phyloP scores from a whole-genome alignment of 2,329 filamentous ascomycete species.

The Ophiosphaerella herpotricha region DNA sequence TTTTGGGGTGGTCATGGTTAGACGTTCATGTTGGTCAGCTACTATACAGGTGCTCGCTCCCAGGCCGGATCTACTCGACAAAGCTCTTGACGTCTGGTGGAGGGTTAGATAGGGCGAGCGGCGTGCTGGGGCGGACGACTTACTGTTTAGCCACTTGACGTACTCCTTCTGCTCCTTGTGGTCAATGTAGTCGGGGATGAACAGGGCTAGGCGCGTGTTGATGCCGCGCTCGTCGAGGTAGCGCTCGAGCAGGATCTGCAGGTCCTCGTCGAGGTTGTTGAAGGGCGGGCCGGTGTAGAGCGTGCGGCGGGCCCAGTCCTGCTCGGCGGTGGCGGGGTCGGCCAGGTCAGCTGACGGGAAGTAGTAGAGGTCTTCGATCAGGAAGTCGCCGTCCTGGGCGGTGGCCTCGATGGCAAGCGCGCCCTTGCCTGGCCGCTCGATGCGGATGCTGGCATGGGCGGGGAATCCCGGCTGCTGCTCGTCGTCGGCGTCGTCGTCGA shows the following conservation, averaged over 20 bases:
- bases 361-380: slow-evolving; percentile 90
- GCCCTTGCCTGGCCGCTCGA: slow-evolving; percentile 86
- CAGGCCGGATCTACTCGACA: slow-evolving; percentile 58
- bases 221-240: slow-evolving; percentile 95
- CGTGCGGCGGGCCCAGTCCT: slow-evolving; percentile 74
- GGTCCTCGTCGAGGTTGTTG: slow-evolving; percentile 91
- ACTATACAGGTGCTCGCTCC: slow-evolving; percentile 29
- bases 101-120: slow-evolving; percentile 20
- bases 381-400: slow-evolving; percentile 82
- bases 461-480: slow-evolving; percentile 67
- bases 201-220: slow-evolving; percentile 81
- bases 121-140: slow-evolving; percentile 11
- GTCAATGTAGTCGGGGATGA: slow-evolving; percentile 95
- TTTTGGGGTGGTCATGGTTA: slow-evolving; percentile 11
- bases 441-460: slow-evolving; percentile 79
- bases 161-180: slow-evolving; percentile 99
- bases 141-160: slow-evolving; percentile 77
- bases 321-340: slow-evolving; percentile 74
- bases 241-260: slow-evolving; percentile 88
- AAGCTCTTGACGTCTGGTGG: slow-evolving; percentile 78
- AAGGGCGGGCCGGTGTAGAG: slow-evolving; percentile 92
- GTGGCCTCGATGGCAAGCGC: slow-evolving; percentile 85
- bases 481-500: slow-evolving; percentile 61
- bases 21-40: slow-evolving; percentile 18
- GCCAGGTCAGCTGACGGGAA: slow-evolving; percentile 79